phyloP scores from a whole-genome alignment of 2,329 filamentous ascomycete species.

The Escovopsis sp. region DNA sequence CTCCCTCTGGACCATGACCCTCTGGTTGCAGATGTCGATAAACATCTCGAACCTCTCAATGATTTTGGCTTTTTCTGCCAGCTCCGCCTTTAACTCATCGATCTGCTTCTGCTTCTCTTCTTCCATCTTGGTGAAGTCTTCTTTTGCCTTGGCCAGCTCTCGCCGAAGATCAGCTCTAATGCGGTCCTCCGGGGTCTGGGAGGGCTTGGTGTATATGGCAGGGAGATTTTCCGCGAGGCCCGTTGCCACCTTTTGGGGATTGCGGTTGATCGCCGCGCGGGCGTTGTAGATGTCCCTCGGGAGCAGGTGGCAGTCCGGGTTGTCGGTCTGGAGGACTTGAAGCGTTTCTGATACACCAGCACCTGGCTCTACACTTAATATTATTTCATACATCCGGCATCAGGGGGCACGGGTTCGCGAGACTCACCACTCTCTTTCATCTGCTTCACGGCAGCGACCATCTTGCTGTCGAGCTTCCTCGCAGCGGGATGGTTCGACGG shows the following conservation, averaged over 20 bases:
- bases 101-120: constrained; percentile 44
- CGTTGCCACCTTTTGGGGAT: constrained; percentile 45
- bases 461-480: constrained; percentile 50
- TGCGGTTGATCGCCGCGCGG: constrained; percentile 50
- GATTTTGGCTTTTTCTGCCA: constrained; percentile 48
- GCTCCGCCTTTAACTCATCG: constrained; percentile 39
- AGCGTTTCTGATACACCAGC: constrained; percentile 52
- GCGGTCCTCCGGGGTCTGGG: constrained; percentile 47
- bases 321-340: constrained; percentile 48
- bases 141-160: constrained; percentile 43
- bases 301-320: constrained; percentile 47
- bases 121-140: constrained; percentile 39
- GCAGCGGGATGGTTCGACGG: constrained; percentile 52
- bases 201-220: constrained; percentile 52
- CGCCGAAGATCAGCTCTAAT: constrained; percentile 46
- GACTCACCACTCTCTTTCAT: constrained; percentile 49
- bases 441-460: constrained; percentile 51
- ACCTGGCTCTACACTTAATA: constrained; percentile 24
- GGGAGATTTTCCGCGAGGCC: constrained; percentile 46
- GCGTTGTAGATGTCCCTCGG: constrained; percentile 55
- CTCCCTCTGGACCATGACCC: constrained; percentile 49
- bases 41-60: constrained; percentile 55
- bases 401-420: not conserved
- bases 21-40: constrained; percentile 53
- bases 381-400: constrained; percentile 6